Conservation (phyloP, 2,329 filamentous ascomycete species). For the Penicillium griseofulvum region DNA sequence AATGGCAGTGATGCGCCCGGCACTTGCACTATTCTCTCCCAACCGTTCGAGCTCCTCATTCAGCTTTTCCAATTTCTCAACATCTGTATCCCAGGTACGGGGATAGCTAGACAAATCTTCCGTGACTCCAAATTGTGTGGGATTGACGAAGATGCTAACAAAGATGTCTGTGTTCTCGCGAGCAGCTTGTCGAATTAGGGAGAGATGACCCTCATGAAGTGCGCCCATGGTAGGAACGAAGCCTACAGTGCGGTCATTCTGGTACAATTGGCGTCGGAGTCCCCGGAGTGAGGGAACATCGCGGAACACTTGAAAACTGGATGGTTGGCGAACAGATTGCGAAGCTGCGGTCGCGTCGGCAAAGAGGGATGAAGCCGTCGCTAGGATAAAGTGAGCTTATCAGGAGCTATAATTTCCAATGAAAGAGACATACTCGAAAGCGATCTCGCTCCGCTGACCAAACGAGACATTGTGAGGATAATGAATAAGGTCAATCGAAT, state of each 20-base stretch:
- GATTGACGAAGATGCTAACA: slow-evolving; percentile 93
- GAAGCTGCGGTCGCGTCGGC: slow-evolving; percentile 21
- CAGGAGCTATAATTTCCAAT: not conserved
- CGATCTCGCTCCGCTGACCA: slow-evolving; percentile 23
- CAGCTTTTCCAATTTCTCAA: slow-evolving; percentile 63
- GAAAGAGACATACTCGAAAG: slow-evolving; percentile 28
- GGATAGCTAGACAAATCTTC: slow-evolving; percentile 91
- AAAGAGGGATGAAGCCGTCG: slow-evolving; percentile 26
- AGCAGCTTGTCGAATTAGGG: slow-evolving; percentile 79
- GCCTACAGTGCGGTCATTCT: slow-evolving; percentile 70
- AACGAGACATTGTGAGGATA: slow-evolving; percentile 28
- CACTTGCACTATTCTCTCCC: slow-evolving; percentile 30
- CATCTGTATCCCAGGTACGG: slow-evolving; percentile 79
- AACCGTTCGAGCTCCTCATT: slow-evolving; percentile 69
- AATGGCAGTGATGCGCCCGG: slow-evolving; percentile 72
- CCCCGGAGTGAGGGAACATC: slow-evolving; percentile 68
- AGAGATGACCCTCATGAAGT: slow-evolving; percentile 86
- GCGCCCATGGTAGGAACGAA: slow-evolving; percentile 98
- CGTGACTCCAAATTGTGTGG: slow-evolving; percentile 85
- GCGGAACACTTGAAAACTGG: slow-evolving; percentile 61
- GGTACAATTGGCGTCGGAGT: slow-evolving; percentile 65
- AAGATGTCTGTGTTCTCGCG: slow-evolving; percentile 81
- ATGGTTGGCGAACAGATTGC: slow-evolving; percentile 20
- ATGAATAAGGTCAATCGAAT: not conserved
- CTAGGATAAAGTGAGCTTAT: slow-evolving; percentile 17